Evolutionary conservation across 225 moss, liverwort and hornwort genomes (phyloP).

Genomic region (Climacium dendroides): DNA sequence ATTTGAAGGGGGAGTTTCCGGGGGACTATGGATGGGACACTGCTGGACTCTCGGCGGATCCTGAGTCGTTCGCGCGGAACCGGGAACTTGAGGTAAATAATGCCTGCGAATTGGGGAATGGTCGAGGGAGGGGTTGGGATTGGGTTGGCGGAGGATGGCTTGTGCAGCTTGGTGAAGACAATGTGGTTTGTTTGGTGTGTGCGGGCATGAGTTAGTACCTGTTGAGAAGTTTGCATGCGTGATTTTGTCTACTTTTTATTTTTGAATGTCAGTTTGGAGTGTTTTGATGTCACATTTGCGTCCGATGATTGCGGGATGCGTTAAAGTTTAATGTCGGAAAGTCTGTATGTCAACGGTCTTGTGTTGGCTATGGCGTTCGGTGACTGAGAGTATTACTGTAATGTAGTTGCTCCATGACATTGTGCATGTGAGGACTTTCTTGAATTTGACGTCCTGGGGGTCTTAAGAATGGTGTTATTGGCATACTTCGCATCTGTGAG

Average conservation of each 20-base stretch:
- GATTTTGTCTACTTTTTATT: no score
- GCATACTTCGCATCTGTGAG: background rate
- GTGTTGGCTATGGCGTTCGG: background rate
- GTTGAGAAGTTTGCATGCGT: background rate
- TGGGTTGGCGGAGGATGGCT: background rate
- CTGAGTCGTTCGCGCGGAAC: conserved; percentile 43
- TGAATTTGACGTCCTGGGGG: background rate
- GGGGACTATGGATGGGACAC: conserved; percentile 56
- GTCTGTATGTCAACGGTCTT: background rate
- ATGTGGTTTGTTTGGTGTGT: background rate
- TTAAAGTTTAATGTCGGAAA: background rate
- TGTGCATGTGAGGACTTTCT: background rate
- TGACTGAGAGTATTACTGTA: background rate
- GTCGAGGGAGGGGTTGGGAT: background rate
- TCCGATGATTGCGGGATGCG: no score
- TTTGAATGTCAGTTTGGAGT: background rate
- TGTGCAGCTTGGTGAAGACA: background rate
- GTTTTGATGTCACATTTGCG: background rate
- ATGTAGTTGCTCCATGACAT: background rate
- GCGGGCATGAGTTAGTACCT: background rate
- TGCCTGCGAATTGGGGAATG: background rate
- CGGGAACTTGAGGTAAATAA: conserved; percentile 22
- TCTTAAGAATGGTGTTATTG: background rate
- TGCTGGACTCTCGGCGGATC: conserved; percentile 44
- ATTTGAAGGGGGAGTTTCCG: conserved; percentile 47